Evolutionary conservation across 2,329 filamentous ascomycete genomes (phyloP), one percentile per base, ranked within the genome.

Genomic region (Colletotrichum destructivum): DNA sequence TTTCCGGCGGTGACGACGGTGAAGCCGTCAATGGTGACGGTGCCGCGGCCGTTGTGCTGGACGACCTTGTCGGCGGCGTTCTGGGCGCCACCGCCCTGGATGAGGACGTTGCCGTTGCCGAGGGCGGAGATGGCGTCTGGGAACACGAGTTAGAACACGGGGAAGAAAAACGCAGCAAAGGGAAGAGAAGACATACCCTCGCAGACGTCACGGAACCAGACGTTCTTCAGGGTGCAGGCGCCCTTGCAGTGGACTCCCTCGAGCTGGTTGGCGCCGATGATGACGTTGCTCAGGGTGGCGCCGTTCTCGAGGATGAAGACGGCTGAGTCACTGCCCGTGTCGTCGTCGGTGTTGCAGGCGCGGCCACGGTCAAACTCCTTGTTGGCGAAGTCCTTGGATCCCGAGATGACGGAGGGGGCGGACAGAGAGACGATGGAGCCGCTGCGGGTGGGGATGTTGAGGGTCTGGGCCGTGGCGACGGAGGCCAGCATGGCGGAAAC

Each of bases 231-330:
- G 13, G 78, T 81, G 75, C 86, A 87, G 16, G 82, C 78, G 44
- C 84, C 85, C 63, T 82, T 77, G 78, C 86, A 88, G 79, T 88
- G 86, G 42, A 88, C 83, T 64, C 83, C 86, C 78, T 87, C 87
- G 46, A 83, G 81, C 72, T 87, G 81, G 69, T 85, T 82, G n/a
- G 81, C 81, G 26, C 87, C 86, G 63, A 88, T 88, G 76, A 88
- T 87, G 76, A 86, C 86, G 75, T 88, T 88, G 74, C 82, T 84
- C 38, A 88, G 79, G 35, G 82, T 86, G 40, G 83, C 87, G 40
- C 87, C 87, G 62, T 83, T 80, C 77, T 84, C 81, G 63, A 89
- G 80, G 72, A 86, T 81, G 82, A 89, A 89, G 77, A 89, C 86
- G 56, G 87, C 84, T 62, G 75, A 75, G 4, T 74, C 75, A 26